A percentile compares a stretch with the other conserved stretches of the same genome.
phyloP scores from a whole-genome alignment of 345 rosid species.

The Bruguiera gymnorhiza region DNA sequence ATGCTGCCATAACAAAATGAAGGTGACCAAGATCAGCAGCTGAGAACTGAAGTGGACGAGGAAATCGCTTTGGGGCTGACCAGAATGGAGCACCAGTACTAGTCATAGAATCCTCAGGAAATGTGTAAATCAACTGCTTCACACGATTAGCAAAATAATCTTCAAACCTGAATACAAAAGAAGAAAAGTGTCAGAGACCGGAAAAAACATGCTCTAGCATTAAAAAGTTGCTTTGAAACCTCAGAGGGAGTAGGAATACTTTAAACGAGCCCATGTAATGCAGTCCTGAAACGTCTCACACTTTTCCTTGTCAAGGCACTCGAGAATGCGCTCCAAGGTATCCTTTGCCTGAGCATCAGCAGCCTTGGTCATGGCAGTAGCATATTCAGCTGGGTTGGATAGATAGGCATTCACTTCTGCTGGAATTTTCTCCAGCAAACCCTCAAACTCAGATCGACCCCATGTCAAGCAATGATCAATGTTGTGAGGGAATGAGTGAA shows the following conservation, averaged over 20 bases:
- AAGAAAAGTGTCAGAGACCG: slow-evolving; percentile 19
- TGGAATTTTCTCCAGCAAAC: slow-evolving; percentile 94
- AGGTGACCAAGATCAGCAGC: slow-evolving; percentile 63
- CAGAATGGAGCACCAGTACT: slow-evolving; percentile 95
- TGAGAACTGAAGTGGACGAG: slow-evolving; percentile 75
- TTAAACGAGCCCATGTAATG: slow-evolving; percentile 90
- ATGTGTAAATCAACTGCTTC: slow-evolving; percentile 78
- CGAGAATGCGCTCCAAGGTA: slow-evolving; percentile 77
- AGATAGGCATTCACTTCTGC: slow-evolving; percentile 93
- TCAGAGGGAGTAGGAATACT: slow-evolving; percentile 36
- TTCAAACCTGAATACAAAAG: slow-evolving; percentile 62
- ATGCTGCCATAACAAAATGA: slow-evolving; percentile 66
- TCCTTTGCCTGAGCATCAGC: slow-evolving; percentile 99
- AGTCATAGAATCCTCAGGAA: slow-evolving; percentile 93
- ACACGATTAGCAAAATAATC: slow-evolving; percentile 83
- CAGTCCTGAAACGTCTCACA: slow-evolving; percentile 90
- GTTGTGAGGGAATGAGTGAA: slow-evolving; percentile 98
- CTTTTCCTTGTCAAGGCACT: slow-evolving; percentile 87
- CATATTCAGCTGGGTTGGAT: slow-evolving; percentile 70
- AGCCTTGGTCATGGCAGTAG: slow-evolving; percentile 61
- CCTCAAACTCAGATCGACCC: slow-evolving; percentile 99
- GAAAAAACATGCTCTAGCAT: neutral
- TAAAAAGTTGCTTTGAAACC: neutral
- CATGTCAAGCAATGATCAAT: slow-evolving; percentile 98
- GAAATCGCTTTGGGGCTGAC: slow-evolving; percentile 99